Evolutionary conservation across 2,329 filamentous ascomycete species (phyloP).

Genomic region (Stromatinia cepivora): DNA sequence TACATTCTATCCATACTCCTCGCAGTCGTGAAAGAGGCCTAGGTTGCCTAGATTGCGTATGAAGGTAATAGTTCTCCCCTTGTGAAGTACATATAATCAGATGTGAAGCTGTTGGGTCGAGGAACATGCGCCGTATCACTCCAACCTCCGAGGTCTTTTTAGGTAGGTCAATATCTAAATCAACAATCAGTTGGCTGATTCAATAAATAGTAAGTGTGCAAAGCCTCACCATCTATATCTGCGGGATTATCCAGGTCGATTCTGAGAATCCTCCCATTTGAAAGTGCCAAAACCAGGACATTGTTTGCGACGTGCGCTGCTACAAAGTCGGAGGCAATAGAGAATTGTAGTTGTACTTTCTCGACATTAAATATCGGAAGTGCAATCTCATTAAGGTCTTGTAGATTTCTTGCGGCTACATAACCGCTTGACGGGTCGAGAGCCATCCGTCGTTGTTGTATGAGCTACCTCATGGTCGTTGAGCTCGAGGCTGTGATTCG

Average conservation of each 20-base stretch:
- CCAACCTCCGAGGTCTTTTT: constrained; percentile 90
- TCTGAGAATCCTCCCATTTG: constrained; percentile 86
- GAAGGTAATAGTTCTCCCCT: constrained; percentile 96
- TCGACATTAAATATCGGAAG: constrained; percentile 94
- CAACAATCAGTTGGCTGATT: constrained; percentile 16
- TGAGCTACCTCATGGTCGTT: constrained; percentile 37
- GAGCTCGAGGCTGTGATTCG: constrained; percentile 35
- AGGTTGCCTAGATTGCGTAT: constrained; percentile 88
- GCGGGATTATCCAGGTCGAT: constrained; percentile 93
- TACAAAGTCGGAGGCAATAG: constrained; percentile 91
- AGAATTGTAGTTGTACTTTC: constrained; percentile 89
- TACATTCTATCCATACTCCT: constrained; percentile 80
- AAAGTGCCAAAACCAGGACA: constrained; percentile 87
- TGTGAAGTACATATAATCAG: constrained; percentile 86
- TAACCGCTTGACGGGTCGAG: constrained; percentile 72
- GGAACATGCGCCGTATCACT: constrained; percentile 92
- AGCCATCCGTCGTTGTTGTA: constrained; percentile 55
- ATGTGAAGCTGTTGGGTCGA: constrained; percentile 94
- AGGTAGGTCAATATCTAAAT: constrained; percentile 90
- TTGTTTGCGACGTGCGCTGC: constrained; percentile 97
- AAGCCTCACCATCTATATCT: constrained; percentile 77
- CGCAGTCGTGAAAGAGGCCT: constrained; percentile 79
- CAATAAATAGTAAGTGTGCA: constrained; percentile 26
- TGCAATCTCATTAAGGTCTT: constrained; percentile 58
- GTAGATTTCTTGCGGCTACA: constrained; percentile 61